A percentile compares a stretch with the other conserved stretches of the same genome.
Evolutionary conservation across 179 eudicot species (phyloP).

Genomic region (Drosera spatulata): DNA sequence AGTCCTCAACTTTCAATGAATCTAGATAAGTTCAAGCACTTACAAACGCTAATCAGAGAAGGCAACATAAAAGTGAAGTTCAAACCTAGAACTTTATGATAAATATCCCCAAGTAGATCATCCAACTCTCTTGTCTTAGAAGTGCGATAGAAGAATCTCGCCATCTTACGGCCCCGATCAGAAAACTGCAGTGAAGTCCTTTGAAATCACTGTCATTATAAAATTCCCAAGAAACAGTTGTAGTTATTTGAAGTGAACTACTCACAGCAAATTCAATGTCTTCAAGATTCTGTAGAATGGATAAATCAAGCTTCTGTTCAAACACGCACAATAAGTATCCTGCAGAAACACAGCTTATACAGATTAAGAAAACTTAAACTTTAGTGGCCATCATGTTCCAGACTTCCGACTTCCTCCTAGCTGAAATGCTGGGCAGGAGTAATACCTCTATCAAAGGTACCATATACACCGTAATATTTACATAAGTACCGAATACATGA

Average conservation of each 20-base stretch:
- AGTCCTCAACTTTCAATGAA: too few relatives aligned
- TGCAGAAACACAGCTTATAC: slow-evolving; percentile 7
- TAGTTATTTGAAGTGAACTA: slow-evolving; percentile 3
- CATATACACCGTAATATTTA: too few relatives aligned
- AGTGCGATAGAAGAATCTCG: slow-evolving; percentile 74
- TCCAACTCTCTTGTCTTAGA: slow-evolving; percentile 90
- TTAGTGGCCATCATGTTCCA: background rate
- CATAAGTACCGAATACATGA: too few relatives aligned
- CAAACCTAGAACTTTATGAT: slow-evolving; percentile 91
- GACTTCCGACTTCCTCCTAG: too few relatives aligned
- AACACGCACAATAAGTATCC: slow-evolving; percentile 87
- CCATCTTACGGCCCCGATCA: slow-evolving; percentile 63
- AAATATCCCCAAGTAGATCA: slow-evolving; percentile 84
- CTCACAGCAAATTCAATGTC: slow-evolving; percentile 96
- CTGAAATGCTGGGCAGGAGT: too few relatives aligned
- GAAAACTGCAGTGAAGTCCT: slow-evolving; percentile 46
- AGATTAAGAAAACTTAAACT: slow-evolving; percentile 4
- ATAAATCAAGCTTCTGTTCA: slow-evolving; percentile 65
- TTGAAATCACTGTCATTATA: slow-evolving; percentile 6
- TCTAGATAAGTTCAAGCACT: slow-evolving; percentile 4
- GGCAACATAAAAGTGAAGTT: slow-evolving; percentile 1
- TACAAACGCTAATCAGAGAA: slow-evolving; percentile 10
- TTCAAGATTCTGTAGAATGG: slow-evolving; percentile 48
- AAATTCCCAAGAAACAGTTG: slow-evolving; percentile 1
- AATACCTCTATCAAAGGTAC: too few relatives aligned